phyloP scores from a whole-genome alignment of 768 basidiomycete genomes.

The Russula vinacea region DNA sequence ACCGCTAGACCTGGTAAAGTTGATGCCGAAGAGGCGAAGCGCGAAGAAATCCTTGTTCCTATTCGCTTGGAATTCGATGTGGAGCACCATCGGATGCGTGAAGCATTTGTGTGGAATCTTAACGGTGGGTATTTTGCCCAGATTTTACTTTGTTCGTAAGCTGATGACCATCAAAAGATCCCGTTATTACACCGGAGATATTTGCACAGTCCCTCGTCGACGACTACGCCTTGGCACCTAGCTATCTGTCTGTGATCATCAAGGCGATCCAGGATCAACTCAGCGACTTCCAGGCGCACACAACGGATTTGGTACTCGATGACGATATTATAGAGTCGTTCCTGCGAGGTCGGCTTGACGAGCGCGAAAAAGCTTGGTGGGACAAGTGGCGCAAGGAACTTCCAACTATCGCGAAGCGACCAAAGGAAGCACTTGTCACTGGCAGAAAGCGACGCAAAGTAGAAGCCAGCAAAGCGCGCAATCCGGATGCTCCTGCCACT shows the following conservation, averaged over 20 bases:
- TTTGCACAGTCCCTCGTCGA: constrained; percentile 91
- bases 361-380: constrained; percentile 61
- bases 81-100: constrained; percentile 89
- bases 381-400: constrained; percentile 63
- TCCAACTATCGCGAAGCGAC: constrained; percentile 38
- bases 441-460: constrained; percentile 30
- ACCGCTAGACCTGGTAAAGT: constrained; percentile 57
- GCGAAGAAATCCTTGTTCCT: constrained; percentile 82
- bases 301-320: constrained; percentile 42
- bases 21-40: constrained; percentile 51
- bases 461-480: constrained; percentile 27
- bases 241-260: constrained; percentile 63
- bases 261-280: constrained; percentile 88
- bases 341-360: constrained; percentile 47
- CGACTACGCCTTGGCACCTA: constrained; percentile 74
- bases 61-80: constrained; percentile 96
- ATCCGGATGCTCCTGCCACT: constrained; percentile 39
- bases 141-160: not conserved
- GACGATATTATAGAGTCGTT: constrained; percentile 43
- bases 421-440: constrained; percentile 22
- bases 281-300: constrained; percentile 71
- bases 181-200: constrained; percentile 80
- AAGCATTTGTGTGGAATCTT: constrained; percentile 97
- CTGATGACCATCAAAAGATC: constrained; percentile 51
- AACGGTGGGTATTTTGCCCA: constrained; percentile 58